Conservation (phyloP, 1,284 basidiomycete species). For the Chiua sp. region DNA sequence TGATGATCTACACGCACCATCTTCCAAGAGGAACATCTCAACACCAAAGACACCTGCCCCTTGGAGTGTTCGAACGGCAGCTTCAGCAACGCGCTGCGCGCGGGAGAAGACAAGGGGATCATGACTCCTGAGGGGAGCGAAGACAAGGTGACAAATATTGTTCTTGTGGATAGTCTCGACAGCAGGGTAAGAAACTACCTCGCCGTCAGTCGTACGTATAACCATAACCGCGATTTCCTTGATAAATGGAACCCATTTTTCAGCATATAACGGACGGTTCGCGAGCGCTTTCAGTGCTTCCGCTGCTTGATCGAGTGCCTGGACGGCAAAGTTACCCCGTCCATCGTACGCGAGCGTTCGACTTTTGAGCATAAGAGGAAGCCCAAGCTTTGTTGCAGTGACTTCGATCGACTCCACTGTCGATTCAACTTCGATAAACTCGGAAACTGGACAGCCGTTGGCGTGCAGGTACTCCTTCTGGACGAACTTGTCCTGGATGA, state of each 20-base stretch:
- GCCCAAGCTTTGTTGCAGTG: conserved; percentile 66
- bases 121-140: conserved; percentile 77
- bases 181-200: conserved; percentile 86
- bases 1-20: conserved; percentile 57
- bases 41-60: conserved; percentile 98
- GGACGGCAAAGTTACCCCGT: conserved; percentile 89
- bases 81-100: conserved; percentile 82
- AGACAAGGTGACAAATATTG: conserved; percentile 94
- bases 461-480: conserved; percentile 84
- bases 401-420: conserved; percentile 60
- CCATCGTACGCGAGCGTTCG: conserved; percentile 97
- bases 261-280: conserved; percentile 84
- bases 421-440: conserved; percentile 69
- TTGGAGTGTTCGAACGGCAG: conserved; percentile 79
- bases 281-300: conserved; percentile 73
- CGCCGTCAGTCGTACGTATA: conserved; percentile 78
- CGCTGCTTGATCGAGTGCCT: conserved; percentile 56
- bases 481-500: conserved; percentile 95
- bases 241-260: conserved; percentile 91
- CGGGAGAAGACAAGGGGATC: conserved; percentile 62
- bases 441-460: conserved; percentile 73
- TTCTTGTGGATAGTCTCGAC: conserved; percentile 98
- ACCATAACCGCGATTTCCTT: conserved; percentile 99
- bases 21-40: conserved; percentile 94
- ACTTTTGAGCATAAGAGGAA: conserved; percentile 97